These are phyloP conservation scores for Sungouiella thailandica DNA, from an alignment of 805 yeast species.

Conservation along the genomic window DNA sequence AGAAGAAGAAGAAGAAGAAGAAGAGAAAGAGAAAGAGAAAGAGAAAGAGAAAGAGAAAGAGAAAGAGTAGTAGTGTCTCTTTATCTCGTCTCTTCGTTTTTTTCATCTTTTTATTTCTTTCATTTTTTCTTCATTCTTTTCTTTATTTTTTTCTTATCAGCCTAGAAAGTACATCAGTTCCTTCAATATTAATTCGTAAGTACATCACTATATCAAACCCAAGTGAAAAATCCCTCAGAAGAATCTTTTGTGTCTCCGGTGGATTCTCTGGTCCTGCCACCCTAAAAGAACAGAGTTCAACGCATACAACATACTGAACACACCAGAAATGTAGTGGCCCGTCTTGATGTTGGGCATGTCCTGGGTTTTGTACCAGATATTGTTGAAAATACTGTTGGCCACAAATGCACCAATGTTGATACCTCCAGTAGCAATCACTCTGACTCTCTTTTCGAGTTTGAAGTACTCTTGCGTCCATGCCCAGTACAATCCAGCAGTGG, in stretches of 20 bases:
- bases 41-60: no score
- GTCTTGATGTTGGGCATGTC: not conserved
- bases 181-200: no score
- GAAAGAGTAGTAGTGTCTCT: no score
- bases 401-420: not conserved
- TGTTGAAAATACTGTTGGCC: not conserved
- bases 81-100: no score
- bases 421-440: not conserved
- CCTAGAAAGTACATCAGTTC: no score
- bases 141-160: no score
- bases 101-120: no score
- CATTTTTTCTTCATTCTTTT: no score
- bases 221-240: no score
- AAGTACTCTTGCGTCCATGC: not conserved
- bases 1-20: no score
- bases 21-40: no score
- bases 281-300: not conserved
- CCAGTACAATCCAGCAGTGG: not conserved
- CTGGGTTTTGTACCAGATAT: not conserved
- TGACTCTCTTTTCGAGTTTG: not conserved
- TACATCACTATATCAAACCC: no score
- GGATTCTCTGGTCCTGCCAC: not conserved
- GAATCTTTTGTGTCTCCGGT: not conserved
- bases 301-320: not conserved
- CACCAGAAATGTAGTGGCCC: not conserved